Evolutionary conservation across 2,329 filamentous ascomycete genomes (phyloP).

Genomic region (Lachnellula suecica): DNA sequence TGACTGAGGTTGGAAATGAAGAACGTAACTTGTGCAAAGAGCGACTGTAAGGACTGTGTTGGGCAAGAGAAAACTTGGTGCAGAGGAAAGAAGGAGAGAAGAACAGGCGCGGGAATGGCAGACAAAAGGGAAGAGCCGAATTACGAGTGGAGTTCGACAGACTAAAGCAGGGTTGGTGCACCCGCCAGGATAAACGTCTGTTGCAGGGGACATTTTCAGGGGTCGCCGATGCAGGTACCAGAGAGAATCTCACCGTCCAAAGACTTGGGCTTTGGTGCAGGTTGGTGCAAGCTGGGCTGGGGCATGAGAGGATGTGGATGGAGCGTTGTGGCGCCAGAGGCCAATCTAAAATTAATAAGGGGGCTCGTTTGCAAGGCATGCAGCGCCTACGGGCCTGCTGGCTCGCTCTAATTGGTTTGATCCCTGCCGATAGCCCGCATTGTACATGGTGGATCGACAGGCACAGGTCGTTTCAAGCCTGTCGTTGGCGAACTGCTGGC

Average conservation of each 20-base stretch:
- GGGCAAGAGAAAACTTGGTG: conserved; percentile 29
- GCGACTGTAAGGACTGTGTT: conserved; percentile 33
- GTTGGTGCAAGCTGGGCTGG: not conserved
- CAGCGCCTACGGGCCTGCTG: no score
- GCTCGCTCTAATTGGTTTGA: not conserved
- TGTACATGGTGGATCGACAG: not conserved
- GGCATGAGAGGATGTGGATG: not conserved
- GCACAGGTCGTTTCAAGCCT: not conserved
- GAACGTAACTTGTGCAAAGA: conserved; percentile 26
- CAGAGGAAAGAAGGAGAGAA: conserved; percentile 16
- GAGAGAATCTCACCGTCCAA: not conserved
- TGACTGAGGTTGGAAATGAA: conserved; percentile 31
- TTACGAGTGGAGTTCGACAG: conserved; percentile 9
- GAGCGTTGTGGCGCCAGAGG: not conserved
- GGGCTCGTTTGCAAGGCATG: conserved; percentile 10
- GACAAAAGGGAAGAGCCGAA: conserved; percentile 18
- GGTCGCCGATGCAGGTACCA: conserved; percentile 11
- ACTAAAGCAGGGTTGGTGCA: conserved; percentile 19
- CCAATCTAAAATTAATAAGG: conserved; percentile 16
- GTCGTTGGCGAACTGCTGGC: not conserved
- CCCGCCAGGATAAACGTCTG: conserved; percentile 5
- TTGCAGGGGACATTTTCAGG: not conserved
- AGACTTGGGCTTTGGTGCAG: not conserved
- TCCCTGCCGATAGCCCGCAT: not conserved
- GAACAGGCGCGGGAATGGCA: conserved; percentile 11